These are phyloP conservation scores for Coprinopsis strossmayeri DNA, from an alignment of 768 basidiomycete genomes.

Conservation along the genomic window DNA sequence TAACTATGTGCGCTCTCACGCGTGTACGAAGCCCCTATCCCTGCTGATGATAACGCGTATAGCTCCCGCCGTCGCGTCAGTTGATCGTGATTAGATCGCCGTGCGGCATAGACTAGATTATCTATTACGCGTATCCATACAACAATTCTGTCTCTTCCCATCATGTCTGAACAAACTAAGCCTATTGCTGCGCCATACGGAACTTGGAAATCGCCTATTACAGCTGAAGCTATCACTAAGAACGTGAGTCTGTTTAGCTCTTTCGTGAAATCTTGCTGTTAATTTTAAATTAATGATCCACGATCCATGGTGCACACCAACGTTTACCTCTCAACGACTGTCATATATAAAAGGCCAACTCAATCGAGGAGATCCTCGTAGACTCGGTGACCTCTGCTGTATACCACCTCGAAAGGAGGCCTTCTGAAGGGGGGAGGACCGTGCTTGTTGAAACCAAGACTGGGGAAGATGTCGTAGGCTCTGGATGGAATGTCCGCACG, in stretches of 20 bases:
- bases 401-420: conserved; percentile 57
- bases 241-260: conserved; percentile 23
- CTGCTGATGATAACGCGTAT: too few species aligned
- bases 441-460: conserved; percentile 49
- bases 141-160: too few species aligned
- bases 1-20: too few species aligned
- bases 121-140: too few species aligned
- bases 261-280: conserved; percentile 8
- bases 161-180: too few species aligned
- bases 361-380: conserved; percentile 40
- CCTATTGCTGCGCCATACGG: conserved; percentile 59
- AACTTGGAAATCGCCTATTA: conserved; percentile 50
- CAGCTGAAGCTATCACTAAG: conserved; percentile 39
- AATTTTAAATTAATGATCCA: too few species aligned
- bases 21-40: too few species aligned
- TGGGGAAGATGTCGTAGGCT: conserved; percentile 45
- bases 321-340: conserved; percentile 20
- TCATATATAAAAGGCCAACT: conserved; percentile 40
- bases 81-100: too few species aligned
- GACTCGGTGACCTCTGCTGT: conserved; percentile 51
- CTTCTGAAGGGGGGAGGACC: conserved; percentile 42
- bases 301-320: too few species aligned
- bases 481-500: conserved; percentile 53
- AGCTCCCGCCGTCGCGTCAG: too few species aligned
- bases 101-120: too few species aligned